phyloP scores from a whole-genome alignment of 768 basidiomycete genomes.

The Lanmaoa rubissima region DNA sequence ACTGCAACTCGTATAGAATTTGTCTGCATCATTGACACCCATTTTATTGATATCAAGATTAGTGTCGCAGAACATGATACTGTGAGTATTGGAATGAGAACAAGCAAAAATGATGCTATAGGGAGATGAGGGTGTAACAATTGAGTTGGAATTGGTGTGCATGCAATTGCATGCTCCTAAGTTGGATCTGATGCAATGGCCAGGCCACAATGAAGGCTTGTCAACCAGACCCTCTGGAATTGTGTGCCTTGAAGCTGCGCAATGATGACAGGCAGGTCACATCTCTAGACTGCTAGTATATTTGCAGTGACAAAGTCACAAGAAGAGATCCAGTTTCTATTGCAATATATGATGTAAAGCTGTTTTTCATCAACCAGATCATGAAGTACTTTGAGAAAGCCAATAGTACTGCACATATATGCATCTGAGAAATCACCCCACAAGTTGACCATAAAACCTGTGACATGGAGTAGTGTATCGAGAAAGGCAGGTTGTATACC shows the following conservation, averaged over 20 bases:
- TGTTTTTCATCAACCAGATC: slow-evolving; percentile 39
- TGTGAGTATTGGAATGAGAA: slow-evolving; percentile 28
- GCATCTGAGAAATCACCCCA: slow-evolving; percentile 49
- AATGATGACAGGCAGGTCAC: slow-evolving; percentile 41
- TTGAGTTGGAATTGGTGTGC: slow-evolving; percentile 31
- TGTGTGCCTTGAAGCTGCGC: slow-evolving; percentile 55
- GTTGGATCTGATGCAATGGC: slow-evolving; percentile 30
- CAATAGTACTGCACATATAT: slow-evolving; percentile 62
- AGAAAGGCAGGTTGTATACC: slow-evolving; percentile 56
- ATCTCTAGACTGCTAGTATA: slow-evolving; percentile 46
- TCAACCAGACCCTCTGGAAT: slow-evolving; percentile 56
- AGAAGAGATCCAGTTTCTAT: slow-evolving; percentile 41
- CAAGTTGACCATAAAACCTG: slow-evolving; percentile 69
- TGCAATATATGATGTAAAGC: slow-evolving; percentile 53
- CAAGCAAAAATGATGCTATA: slow-evolving; percentile 29
- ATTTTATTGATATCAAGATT: too few relatives aligned
- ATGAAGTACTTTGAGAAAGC: slow-evolving; percentile 46
- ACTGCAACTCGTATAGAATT: too few relatives aligned
- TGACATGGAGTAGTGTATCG: slow-evolving; percentile 66
- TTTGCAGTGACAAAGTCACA: slow-evolving; percentile 50
- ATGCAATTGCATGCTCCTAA: slow-evolving; percentile 3
- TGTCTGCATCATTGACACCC: too few relatives aligned
- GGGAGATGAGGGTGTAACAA: slow-evolving; percentile 24
- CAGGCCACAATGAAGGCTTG: slow-evolving; percentile 48
- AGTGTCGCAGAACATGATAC: slow-evolving; percentile 4